Percentiles rank a stretch among this genome's conserved stretches.
Evolutionary conservation across 2,329 filamentous ascomycete species (phyloP).

Genomic region (Pyrenochaeta sp.): DNA sequence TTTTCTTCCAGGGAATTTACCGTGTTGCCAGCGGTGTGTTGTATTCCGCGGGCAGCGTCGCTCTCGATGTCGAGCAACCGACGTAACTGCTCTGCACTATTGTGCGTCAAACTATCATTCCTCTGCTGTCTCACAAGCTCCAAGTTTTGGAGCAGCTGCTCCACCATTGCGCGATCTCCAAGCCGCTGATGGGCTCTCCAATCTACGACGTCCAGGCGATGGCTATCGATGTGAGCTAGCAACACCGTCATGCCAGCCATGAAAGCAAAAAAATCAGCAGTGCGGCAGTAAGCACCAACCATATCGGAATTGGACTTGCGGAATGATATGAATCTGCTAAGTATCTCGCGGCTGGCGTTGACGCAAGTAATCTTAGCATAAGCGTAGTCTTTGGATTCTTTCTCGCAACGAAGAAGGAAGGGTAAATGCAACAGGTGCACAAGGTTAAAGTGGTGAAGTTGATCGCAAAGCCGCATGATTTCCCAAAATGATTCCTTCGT

Average conservation of each 20-base stretch:
- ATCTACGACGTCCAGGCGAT: slow-evolving; percentile 2
- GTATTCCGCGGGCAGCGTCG: slow-evolving; percentile 9
- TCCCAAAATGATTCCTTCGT: slow-evolving; percentile 13
- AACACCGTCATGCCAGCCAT: slow-evolving; percentile 26
- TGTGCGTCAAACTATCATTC: slow-evolving; percentile 14
- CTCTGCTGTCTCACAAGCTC: slow-evolving; percentile 8
- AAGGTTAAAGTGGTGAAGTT: slow-evolving; percentile 24
- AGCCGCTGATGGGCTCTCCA: slow-evolving; percentile 20
- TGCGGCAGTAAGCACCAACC: slow-evolving; percentile 14
- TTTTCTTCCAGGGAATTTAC: neutral
- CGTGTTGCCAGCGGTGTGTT: slow-evolving; percentile 1
- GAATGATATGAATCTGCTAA: slow-evolving; percentile 19
- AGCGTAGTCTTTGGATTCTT: slow-evolving; percentile 3
- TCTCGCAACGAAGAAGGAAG: slow-evolving; percentile 18
- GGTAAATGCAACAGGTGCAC: slow-evolving; percentile 26
- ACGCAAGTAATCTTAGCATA: slow-evolving; percentile 17
- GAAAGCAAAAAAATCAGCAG: slow-evolving; percentile 26
- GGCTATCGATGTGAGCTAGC: slow-evolving; percentile 24
- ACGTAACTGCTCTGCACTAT: slow-evolving; percentile 18
- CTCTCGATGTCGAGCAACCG: slow-evolving; percentile 24
- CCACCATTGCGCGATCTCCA: slow-evolving; percentile 25
- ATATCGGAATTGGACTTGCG: slow-evolving; percentile 13
- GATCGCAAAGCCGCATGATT: slow-evolving; percentile 14
- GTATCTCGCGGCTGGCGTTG: slow-evolving; percentile 20
- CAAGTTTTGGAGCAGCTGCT: slow-evolving; percentile 17